These are phyloP conservation scores for Heracleum sosnowskyi DNA, from an alignment of 129 eudicot species.

Conservation along the genomic window DNA sequence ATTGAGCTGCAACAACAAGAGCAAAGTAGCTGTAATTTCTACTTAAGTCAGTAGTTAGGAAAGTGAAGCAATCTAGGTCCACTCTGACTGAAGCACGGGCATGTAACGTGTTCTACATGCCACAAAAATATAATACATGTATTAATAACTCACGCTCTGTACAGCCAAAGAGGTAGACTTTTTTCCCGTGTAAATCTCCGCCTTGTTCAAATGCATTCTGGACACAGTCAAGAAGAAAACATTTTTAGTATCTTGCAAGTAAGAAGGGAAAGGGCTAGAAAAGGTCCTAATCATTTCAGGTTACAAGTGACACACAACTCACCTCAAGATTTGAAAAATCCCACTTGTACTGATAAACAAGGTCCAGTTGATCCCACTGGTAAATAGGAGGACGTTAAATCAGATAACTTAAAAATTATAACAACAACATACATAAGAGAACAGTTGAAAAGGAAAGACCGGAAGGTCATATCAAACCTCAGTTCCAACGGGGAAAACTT, in stretches of 20 bases:
- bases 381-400: neutral
- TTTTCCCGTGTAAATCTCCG: constrained; percentile 64
- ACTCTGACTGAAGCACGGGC: neutral
- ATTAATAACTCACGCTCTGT: constrained; percentile 69
- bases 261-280: neutral
- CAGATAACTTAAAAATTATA: neutral
- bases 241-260: constrained; percentile 4
- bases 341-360: constrained; percentile 90
- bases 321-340: constrained; percentile 81
- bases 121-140: neutral
- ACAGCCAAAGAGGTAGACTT: constrained; percentile 78
- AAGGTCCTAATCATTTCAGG: neutral
- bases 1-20: constrained; percentile 67
- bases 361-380: constrained; percentile 96
- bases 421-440: neutral
- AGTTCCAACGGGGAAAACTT: constrained; percentile 92
- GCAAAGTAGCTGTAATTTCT: neutral
- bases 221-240: neutral
- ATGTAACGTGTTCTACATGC: too few relatives aligned
- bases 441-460: neutral
- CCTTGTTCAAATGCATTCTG: constrained; percentile 88
- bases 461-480: constrained; percentile 42
- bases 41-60: too few relatives aligned
- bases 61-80: neutral
- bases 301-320: constrained; percentile 19